Percentiles rank a stretch among this genome's conserved stretches.
Evolutionary conservation across 139 green algal genomes (phyloP).

Genomic region (Chlorella ohadii): DNA sequence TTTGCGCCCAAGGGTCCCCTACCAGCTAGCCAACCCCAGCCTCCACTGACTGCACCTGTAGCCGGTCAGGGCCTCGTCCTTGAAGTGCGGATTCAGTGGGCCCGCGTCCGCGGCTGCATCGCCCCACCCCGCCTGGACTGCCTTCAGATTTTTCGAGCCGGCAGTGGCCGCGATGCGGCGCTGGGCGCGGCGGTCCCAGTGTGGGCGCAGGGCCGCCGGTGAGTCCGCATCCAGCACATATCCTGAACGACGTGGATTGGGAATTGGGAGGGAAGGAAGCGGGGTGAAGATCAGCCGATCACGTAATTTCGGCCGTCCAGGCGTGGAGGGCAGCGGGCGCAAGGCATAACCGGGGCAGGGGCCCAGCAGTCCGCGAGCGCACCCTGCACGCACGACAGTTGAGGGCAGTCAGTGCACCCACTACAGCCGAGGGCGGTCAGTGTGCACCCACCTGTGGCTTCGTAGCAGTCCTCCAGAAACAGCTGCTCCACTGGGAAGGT

Average conservation of each 20-base stretch:
- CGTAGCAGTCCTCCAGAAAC: slow-evolving; percentile 93
- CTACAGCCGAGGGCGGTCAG: too few species aligned
- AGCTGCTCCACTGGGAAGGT: slow-evolving; percentile 90
- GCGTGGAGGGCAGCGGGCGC: too few species aligned
- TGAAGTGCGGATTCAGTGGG: slow-evolving; percentile 79
- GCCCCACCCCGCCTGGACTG: slow-evolving; percentile 71
- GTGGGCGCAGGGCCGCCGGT: slow-evolving; percentile 54
- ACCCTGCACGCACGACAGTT: too few species aligned
- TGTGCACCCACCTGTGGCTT: slow-evolving; percentile 49
- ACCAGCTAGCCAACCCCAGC: too few species aligned
- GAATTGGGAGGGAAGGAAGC: too few species aligned
- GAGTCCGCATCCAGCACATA: slow-evolving; percentile 64
- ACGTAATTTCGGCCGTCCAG: too few species aligned
- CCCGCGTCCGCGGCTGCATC: slow-evolving; percentile 67
- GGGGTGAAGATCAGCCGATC: too few species aligned
- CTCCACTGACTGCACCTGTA: too few species aligned
- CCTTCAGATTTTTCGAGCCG: slow-evolving; percentile 19
- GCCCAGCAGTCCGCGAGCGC: too few species aligned
- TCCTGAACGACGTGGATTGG: slow-evolving; percentile 13
- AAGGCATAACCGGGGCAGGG: too few species aligned
- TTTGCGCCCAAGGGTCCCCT: too few species aligned
- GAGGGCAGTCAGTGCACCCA: too few species aligned
- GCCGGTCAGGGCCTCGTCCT: slow-evolving; percentile 54
- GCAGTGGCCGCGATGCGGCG: slow-evolving; percentile 19
- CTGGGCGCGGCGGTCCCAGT: slow-evolving; percentile 21